phyloP scores from a whole-genome alignment of 1,284 basidiomycete genomes.

The Fistulinella cinereoalba region DNA sequence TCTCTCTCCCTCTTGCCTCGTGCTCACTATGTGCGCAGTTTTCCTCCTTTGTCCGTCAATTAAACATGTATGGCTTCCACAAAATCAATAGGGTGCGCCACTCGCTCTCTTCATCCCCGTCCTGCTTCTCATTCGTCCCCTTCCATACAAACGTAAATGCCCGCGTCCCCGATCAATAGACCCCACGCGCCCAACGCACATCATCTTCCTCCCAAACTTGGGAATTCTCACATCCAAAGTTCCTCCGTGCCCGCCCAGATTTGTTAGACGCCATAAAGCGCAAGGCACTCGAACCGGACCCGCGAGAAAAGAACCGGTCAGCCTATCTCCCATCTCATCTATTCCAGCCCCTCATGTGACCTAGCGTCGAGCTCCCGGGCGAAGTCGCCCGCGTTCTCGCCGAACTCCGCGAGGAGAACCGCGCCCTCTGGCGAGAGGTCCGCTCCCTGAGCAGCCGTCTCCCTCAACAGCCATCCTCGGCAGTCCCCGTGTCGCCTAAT shows the following conservation, averaged over 20 bases:
- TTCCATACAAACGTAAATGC: too few relatives aligned
- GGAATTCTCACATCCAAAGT: constrained; percentile 92
- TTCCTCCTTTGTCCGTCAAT: constrained; percentile 90
- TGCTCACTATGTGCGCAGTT: too few relatives aligned
- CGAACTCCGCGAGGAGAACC: constrained; percentile 68
- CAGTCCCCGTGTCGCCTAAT: constrained; percentile 8
- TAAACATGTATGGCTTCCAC: constrained; percentile 98
- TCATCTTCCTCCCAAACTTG: constrained; percentile 86
- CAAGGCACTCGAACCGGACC: constrained; percentile 76
- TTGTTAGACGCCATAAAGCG: constrained; percentile 87
- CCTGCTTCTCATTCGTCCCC: too few relatives aligned
- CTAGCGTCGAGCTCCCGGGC: constrained; percentile 71
- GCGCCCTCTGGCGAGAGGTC: constrained; percentile 43
- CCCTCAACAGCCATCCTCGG: constrained; percentile 14
- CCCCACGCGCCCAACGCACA: constrained; percentile 76
- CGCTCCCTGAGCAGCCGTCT: constrained; percentile 36
- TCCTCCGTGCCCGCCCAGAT: constrained; percentile 87
- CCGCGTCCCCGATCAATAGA: constrained; percentile 95
- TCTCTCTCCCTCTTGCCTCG: not conserved
- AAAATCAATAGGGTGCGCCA: too few relatives aligned
- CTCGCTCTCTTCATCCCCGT: too few relatives aligned
- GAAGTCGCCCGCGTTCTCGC: constrained; percentile 69
- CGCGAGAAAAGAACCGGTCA: constrained; percentile 36
- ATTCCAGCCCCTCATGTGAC: not conserved
- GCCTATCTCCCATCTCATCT: constrained; percentile 1